These are phyloP conservation scores for Cystobasidium ongulense DNA, from an alignment of 768 basidiomycete species.

Conservation along the genomic window DNA sequence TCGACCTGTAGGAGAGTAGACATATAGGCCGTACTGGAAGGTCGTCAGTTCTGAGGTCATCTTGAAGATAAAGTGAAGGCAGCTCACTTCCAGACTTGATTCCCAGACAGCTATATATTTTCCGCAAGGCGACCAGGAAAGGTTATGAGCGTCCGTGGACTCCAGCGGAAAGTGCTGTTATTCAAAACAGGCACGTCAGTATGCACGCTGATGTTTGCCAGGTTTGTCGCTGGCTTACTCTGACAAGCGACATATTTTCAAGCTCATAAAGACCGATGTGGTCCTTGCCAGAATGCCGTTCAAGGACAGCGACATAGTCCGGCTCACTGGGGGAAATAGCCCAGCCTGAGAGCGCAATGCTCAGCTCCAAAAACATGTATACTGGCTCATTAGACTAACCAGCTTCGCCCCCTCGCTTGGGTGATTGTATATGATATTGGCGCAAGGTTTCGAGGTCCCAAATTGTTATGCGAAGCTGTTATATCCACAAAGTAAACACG, in stretches of 20 bases:
- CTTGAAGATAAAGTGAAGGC: not conserved
- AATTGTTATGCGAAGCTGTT: constrained; percentile 36
- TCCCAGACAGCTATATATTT: constrained; percentile 46
- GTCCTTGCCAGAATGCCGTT: constrained; percentile 45
- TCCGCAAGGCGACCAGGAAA: constrained; percentile 46
- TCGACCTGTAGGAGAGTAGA: constrained; percentile 45
- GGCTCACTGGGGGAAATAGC: constrained; percentile 37
- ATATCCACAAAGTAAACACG: not conserved
- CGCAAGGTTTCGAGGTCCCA: constrained; percentile 12
- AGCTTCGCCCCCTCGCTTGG: constrained; percentile 18
- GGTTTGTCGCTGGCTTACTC: not conserved
- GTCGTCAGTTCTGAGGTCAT: not conserved
- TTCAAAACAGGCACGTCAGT: not conserved
- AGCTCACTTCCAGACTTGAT: constrained; percentile 41
- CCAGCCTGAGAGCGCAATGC: constrained; percentile 27
- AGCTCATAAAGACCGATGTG: constrained; percentile 46
- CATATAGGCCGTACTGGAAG: constrained; percentile 43
- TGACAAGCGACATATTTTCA: constrained; percentile 3
- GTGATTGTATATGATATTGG: constrained; percentile 27
- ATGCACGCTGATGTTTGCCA: constrained; percentile 13
- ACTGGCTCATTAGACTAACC: constrained; percentile 30
- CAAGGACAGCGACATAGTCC: constrained; percentile 45
- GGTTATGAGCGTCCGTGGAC: constrained; percentile 44
- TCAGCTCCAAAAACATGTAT: too few species aligned
- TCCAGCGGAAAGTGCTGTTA: constrained; percentile 44